Evolutionary conservation across 768 basidiomycete species (phyloP).

Genomic region (Auriculariales sp.): DNA sequence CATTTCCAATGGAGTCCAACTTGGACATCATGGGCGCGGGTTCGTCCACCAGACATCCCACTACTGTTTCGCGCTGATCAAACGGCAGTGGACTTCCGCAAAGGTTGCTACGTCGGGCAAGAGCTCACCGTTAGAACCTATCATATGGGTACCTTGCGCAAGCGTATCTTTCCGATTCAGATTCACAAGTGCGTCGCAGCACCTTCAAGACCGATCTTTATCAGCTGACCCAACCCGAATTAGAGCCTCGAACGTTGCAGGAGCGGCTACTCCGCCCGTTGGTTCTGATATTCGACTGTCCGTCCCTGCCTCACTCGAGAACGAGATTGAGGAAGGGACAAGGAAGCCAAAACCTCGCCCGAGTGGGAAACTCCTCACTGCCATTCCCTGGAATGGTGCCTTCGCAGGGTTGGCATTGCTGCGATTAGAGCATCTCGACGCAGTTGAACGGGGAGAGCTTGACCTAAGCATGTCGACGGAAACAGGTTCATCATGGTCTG

Average conservation of each 20-base stretch:
- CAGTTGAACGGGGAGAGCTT: slow-evolving; percentile 32
- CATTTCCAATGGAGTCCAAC: slow-evolving; percentile 91
- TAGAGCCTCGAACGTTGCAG: not conserved
- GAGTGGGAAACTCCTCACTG: slow-evolving; percentile 59
- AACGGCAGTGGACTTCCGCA: slow-evolving; percentile 76
- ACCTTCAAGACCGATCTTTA: slow-evolving; percentile 4
- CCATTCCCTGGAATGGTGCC: slow-evolving; percentile 27
- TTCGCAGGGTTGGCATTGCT: slow-evolving; percentile 72
- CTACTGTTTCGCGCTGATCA: slow-evolving; percentile 5
- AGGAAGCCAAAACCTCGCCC: slow-evolving; percentile 45
- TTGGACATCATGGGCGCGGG: slow-evolving; percentile 89
- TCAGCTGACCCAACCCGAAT: not conserved
- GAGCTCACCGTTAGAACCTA: slow-evolving; percentile 94
- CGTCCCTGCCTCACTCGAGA: not conserved
- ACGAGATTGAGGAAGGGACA: slow-evolving; percentile 8
- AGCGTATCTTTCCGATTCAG: slow-evolving; percentile 74
- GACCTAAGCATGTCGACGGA: slow-evolving; percentile 21
- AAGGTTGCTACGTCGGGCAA: slow-evolving; percentile 97
- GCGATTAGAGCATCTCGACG: slow-evolving; percentile 60
- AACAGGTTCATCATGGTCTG: slow-evolving; percentile 22
- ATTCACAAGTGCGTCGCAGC: slow-evolving; percentile 23
- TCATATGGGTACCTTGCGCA: slow-evolving; percentile 82
- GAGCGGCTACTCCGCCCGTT: not conserved
- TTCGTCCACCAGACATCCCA: slow-evolving; percentile 25
- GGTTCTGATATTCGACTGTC: not conserved